A percentile compares a stretch with the other conserved stretches of the same genome.
Conservation (phyloP, 257 asterid species). For the Solanum corneliomulleri region DNA sequence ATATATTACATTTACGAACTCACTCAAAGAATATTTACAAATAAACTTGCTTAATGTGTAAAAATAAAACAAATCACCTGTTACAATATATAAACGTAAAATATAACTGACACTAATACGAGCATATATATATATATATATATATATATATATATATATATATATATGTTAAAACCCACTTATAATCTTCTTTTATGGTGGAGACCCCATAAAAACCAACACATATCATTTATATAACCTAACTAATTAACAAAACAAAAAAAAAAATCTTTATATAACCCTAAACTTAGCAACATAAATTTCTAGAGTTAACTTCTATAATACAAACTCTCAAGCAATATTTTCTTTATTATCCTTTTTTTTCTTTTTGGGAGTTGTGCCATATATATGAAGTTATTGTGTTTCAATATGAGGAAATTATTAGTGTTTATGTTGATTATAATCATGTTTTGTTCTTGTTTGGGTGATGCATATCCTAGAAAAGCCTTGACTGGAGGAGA, state of each 20-base stretch:
- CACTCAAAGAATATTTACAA: neutral
- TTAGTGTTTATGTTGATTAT: neutral
- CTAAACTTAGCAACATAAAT: neutral
- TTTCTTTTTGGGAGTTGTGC: neutral
- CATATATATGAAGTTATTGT: neutral
- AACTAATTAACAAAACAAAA: neutral
- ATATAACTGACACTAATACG: neutral
- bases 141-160: too few species aligned
- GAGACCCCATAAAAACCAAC: constrained; percentile 8
- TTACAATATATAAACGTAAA: neutral
- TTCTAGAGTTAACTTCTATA: neutral
- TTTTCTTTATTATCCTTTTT: neutral
- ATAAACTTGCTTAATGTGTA: neutral
- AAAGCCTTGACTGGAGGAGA: neutral
- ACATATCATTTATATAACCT: neutral
- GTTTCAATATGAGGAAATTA: neutral
- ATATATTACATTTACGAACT: neutral
- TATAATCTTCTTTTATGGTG: constrained; percentile 17
- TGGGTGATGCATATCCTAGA: neutral
- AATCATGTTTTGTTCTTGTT: neutral
- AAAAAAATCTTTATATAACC: neutral
- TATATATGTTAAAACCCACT: constrained; percentile 2
- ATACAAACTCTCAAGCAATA: neutral
- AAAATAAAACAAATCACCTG: neutral
- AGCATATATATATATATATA: neutral